Evolutionary conservation across 495 filamentous ascomycete genomes (phyloP).

Genomic region (Aspergillus homomorphus): DNA sequence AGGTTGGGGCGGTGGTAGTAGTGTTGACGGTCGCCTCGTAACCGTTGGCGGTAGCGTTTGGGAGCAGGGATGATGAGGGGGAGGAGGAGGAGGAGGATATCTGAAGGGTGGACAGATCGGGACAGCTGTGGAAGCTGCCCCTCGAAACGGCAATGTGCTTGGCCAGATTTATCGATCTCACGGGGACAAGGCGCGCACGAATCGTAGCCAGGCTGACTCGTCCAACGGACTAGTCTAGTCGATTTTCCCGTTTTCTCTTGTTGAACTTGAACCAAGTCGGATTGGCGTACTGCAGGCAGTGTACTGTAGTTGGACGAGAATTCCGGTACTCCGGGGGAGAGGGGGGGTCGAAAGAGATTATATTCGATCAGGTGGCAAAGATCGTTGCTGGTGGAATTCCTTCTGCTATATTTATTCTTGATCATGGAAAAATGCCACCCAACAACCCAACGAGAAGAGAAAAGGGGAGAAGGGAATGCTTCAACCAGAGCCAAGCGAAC

Average conservation of each 20-base stretch:
- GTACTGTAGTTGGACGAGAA: no score
- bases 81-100: constrained; percentile 35
- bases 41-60: constrained; percentile 26
- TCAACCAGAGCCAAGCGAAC: no score
- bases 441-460: no score
- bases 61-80: constrained; percentile 20
- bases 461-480: no score
- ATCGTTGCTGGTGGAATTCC: no score
- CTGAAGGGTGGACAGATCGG: constrained; percentile 48
- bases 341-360: no score
- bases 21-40: constrained; percentile 25
- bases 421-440: no score
- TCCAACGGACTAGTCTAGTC: background rate
- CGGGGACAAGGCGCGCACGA: constrained; percentile 20
- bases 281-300: background rate
- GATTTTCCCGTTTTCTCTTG: background rate
- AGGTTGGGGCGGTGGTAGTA: constrained; percentile 26
- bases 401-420: no score
- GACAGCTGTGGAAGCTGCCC: constrained; percentile 52
- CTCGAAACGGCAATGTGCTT: constrained; percentile 37
- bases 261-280: background rate
- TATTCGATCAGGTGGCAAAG: no score
- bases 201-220: constrained; percentile 6
- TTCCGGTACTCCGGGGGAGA: no score
- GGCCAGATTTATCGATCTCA: constrained; percentile 45